These are phyloP conservation scores for Cordyceps tenuipes DNA, from an alignment of 2,329 filamentous ascomycete species.

Conservation along the genomic window DNA sequence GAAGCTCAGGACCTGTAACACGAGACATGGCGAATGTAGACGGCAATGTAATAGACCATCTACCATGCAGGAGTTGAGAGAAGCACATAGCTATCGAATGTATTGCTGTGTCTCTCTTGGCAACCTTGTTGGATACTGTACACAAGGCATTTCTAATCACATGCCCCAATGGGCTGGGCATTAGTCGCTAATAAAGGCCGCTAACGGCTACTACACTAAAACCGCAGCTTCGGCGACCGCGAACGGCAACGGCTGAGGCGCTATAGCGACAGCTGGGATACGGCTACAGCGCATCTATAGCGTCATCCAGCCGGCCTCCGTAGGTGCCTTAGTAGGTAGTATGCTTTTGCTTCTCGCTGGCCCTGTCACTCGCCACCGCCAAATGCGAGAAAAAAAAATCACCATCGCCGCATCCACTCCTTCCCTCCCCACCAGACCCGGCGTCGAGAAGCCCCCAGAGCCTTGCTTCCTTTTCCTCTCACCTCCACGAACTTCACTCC, in stretches of 20 bases:
- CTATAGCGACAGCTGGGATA: neutral
- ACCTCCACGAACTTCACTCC: neutral
- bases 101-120: neutral
- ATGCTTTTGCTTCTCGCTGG: too few species aligned
- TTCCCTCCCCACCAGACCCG: conserved; percentile 10
- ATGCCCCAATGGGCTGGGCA: neutral
- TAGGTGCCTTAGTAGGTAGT: too few species aligned
- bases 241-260: too few species aligned
- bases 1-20: neutral
- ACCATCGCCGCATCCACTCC: conserved; percentile 10
- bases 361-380: too few species aligned
- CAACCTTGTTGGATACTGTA: neutral
- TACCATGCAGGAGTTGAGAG: neutral
- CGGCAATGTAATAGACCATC: neutral
- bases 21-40: neutral
- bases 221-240: too few species aligned
- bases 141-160: neutral
- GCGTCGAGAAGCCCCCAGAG: conserved; percentile 2
- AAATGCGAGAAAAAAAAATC: neutral
- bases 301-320: neutral
- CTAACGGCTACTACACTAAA: neutral
- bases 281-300: neutral
- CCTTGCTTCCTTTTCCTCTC: neutral
- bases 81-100: too few species aligned
- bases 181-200: too few species aligned